Evolutionary conservation across 306 rosid genomes (phyloP).

Genomic region (Geum urbanum): DNA sequence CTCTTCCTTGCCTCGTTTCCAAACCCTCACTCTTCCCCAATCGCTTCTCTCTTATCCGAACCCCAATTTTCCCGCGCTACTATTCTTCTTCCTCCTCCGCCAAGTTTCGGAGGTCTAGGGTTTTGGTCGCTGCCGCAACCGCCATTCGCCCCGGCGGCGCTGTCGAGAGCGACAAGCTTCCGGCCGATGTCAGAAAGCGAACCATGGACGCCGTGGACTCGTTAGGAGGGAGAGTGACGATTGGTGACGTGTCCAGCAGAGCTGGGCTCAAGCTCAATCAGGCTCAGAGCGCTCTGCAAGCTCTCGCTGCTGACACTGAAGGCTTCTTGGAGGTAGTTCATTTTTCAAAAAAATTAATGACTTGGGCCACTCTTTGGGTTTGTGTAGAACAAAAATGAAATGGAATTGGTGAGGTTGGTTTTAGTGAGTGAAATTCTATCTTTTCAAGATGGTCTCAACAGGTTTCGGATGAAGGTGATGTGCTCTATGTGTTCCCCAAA

Average conservation of each 20-base stretch:
- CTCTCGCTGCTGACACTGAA: constrained; percentile 82
- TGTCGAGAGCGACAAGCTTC: constrained; percentile 70
- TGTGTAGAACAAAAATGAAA: not conserved
- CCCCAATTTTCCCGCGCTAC: constrained; percentile 21
- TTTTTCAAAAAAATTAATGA: not conserved
- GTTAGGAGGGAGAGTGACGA: constrained; percentile 76
- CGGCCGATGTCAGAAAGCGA: constrained; percentile 81
- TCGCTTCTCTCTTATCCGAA: not conserved
- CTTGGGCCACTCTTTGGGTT: no score
- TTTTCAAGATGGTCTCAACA: constrained; percentile 58
- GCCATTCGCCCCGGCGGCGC: constrained; percentile 60
- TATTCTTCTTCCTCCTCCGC: not conserved
- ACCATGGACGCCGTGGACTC: constrained; percentile 89
- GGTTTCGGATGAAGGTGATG: constrained; percentile 94
- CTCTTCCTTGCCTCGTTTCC: constrained; percentile 26
- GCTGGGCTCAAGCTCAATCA: constrained; percentile 81
- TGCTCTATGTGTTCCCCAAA: constrained; percentile 83
- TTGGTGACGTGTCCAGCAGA: constrained; percentile 82
- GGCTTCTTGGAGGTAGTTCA: constrained; percentile 82
- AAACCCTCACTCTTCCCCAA: constrained; percentile 26
- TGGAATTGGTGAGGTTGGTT: constrained; percentile 1
- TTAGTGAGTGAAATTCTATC: constrained; percentile 39
- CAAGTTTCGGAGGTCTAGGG: constrained; percentile 39
- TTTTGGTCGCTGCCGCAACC: constrained; percentile 20
- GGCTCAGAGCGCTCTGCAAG: constrained; percentile 90